Evolutionary conservation across 306 rosid genomes (phyloP).

Genomic region (Alnus glutinosa): DNA sequence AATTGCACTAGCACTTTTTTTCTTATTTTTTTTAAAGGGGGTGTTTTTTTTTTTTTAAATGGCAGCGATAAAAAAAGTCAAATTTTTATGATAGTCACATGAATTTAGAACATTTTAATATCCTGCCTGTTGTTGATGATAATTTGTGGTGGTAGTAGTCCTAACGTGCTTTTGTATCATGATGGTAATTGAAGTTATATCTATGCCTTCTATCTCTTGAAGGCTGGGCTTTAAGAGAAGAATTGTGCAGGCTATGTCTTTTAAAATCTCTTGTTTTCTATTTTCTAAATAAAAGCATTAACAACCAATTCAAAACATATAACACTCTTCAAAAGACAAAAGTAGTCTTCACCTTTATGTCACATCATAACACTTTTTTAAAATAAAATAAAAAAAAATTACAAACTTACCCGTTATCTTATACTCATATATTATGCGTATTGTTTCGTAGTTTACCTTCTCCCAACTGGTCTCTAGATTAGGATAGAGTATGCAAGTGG

Average conservation of each 20-base stretch:
- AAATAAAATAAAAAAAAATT: no score
- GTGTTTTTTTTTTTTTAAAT: slow-evolving; percentile 13
- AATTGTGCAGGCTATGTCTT: no score
- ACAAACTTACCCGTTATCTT: no score
- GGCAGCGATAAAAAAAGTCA: slow-evolving; percentile 4
- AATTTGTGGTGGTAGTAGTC: neutral
- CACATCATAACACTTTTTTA: no score
- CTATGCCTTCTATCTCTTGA: neutral
- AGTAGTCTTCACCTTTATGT: no score
- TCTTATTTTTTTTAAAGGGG: neutral
- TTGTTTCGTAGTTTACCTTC: neutral
- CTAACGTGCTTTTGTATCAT: neutral
- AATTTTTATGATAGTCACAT: no score
- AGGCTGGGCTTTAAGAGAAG: slow-evolving; percentile 7
- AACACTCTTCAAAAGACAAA: no score
- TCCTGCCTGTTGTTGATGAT: neutral
- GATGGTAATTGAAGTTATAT: neutral
- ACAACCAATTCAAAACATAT: no score
- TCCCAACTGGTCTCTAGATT: neutral
- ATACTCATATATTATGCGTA: no score
- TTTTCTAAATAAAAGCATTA: no score
- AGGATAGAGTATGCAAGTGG: neutral
- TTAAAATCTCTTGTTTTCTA: no score
- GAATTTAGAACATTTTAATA: neutral
- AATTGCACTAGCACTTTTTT: no score